phyloP scores from a whole-genome alignment of 345 rosid genomes.

The Acer yangbiense region DNA sequence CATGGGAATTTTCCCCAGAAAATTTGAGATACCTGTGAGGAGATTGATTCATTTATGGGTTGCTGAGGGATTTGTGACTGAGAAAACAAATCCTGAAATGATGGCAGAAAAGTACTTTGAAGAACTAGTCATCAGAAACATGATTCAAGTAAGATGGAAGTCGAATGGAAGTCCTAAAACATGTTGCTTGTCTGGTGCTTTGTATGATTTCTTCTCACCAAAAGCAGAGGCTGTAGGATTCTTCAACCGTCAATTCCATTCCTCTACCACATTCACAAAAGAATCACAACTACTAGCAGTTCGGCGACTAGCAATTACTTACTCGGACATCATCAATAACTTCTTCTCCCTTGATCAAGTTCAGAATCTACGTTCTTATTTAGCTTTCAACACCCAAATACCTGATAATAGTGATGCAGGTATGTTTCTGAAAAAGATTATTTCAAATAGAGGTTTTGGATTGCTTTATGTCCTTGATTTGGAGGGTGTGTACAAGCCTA shows the following conservation, averaged over 20 bases:
- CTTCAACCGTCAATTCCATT: background rate
- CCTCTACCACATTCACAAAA: background rate
- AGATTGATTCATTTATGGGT: conserved; percentile 40
- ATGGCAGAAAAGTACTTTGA: conserved; percentile 21
- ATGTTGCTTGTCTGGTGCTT: conserved; percentile 14
- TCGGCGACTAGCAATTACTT: conserved; percentile 22
- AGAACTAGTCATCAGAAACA: conserved; percentile 20
- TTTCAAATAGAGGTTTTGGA: conserved; percentile 10
- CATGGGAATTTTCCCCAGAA: conserved; percentile 36
- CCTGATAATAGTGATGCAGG: conserved; percentile 22
- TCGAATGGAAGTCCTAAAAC: conserved; percentile 39
- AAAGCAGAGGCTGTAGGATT: conserved; percentile 18
- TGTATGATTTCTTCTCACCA: conserved; percentile 23
- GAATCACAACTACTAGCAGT: background rate
- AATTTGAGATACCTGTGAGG: conserved; percentile 36
- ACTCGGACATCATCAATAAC: conserved; percentile 1
- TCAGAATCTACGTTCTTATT: conserved; percentile 23
- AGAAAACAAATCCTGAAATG: conserved; percentile 11
- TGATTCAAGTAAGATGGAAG: conserved; percentile 40
- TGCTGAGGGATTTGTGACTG: conserved; percentile 35
- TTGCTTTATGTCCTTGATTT: conserved; percentile 41
- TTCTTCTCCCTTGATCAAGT: background rate
- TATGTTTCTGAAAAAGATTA: conserved; percentile 10
- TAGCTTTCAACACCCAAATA: conserved; percentile 1
- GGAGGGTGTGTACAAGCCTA: conserved; percentile 37